Conservation (phyloP, 345 rosid species). For the Trapa bicornis region DNA sequence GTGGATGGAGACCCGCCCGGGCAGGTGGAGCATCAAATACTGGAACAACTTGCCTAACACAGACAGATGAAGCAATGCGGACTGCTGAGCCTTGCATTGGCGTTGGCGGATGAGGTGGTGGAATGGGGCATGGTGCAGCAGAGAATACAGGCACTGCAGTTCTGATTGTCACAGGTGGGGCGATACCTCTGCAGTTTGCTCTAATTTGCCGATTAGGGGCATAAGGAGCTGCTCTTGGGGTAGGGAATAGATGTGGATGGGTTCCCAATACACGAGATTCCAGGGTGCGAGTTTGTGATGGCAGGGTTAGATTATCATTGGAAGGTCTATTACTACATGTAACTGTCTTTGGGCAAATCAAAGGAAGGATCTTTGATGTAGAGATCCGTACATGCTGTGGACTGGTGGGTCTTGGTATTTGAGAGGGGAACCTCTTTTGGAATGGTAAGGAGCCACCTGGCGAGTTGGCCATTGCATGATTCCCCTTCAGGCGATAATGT, state of each 20-base stretch:
- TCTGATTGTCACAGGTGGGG: conserved; percentile 34
- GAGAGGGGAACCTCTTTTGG: conserved; percentile 50
- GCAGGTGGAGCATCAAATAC: conserved; percentile 53
- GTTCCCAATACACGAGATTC: conserved; percentile 12
- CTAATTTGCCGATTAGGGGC: conserved; percentile 26
- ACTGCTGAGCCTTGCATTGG: conserved; percentile 26
- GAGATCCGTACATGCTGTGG: conserved; percentile 64
- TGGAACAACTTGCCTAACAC: conserved; percentile 59
- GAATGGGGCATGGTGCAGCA: conserved; percentile 32
- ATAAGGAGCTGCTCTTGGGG: conserved; percentile 28
- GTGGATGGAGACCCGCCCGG: conserved; percentile 19
- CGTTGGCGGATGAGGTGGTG: conserved; percentile 18
- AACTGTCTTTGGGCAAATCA: conserved; percentile 56
- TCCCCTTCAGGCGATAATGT: conserved; percentile 72
- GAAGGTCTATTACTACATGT: conserved; percentile 41
- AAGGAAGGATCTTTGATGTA: conserved; percentile 80
- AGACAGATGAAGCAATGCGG: conserved; percentile 56
- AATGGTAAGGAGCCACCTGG: conserved; percentile 48
- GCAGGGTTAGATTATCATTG: conserved; percentile 18
- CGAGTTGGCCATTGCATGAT: conserved; percentile 43
- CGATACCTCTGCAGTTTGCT: conserved; percentile 23
- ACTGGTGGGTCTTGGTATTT: conserved; percentile 72
- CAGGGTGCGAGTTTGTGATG: conserved; percentile 12
- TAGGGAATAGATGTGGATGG: conserved; percentile 23
- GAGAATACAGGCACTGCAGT: conserved; percentile 27